These are phyloP conservation scores for Pseudonectria buxi DNA, from an alignment of 2,329 filamentous ascomycete genomes.

Conservation along the genomic window DNA sequence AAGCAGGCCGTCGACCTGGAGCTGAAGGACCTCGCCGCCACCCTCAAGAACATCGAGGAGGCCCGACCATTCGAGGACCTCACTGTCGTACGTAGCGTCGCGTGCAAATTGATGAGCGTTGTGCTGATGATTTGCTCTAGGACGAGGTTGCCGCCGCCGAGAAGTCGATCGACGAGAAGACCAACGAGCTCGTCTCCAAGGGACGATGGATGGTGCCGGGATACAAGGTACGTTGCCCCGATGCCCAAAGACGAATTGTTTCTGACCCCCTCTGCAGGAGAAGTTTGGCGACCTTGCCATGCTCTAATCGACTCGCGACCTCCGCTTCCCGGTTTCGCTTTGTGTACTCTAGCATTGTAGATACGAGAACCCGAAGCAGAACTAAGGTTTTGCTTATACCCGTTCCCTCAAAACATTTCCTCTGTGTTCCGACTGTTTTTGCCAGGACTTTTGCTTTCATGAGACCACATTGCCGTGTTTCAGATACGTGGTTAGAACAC, in stretches of 20 bases:
- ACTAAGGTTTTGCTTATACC: conserved; percentile 28
- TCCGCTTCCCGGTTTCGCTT: conserved; percentile 40
- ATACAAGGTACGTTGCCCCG: conserved; percentile 73
- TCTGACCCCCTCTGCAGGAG: conserved; percentile 63
- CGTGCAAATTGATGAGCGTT: conserved; percentile 4
- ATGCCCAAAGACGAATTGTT: conserved; percentile 1
- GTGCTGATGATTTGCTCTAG: conserved; percentile 39
- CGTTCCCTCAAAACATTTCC: conserved; percentile 18
- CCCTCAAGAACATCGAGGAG: conserved; percentile 93
- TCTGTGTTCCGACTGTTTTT: conserved; percentile 13
- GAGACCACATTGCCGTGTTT: too few relatives aligned
- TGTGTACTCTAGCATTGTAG: conserved; percentile 67
- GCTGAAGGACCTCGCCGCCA: conserved; percentile 88
- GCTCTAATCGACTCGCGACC: conserved; percentile 57
- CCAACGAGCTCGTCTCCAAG: conserved; percentile 88
- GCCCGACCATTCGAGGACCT: conserved; percentile 94
- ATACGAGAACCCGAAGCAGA: conserved; percentile 42
- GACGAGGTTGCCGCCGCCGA: conserved; percentile 92
- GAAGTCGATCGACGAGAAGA: conserved; percentile 97
- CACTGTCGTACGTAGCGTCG: conserved; percentile 72
- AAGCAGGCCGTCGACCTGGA: conserved; percentile 95
- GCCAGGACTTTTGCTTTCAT: background rate
- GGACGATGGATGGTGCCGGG: conserved; percentile 96
- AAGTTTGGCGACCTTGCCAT: conserved; percentile 97
- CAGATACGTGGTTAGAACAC: too few relatives aligned